Conservation (phyloP, 306 rosid genomes). For the Dryas alaskensis region DNA sequence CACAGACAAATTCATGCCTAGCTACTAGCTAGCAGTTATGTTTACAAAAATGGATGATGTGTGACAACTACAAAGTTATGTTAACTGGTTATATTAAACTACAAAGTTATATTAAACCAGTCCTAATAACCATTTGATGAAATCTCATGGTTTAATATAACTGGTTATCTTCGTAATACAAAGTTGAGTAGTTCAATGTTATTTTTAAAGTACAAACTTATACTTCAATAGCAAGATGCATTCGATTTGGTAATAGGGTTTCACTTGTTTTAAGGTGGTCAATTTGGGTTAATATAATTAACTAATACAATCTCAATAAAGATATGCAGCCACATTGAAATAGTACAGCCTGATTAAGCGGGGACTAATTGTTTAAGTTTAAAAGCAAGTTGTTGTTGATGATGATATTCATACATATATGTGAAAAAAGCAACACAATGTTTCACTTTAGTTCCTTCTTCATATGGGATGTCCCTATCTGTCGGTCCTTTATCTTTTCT, state of each 20-base stretch:
- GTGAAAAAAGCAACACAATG: slow-evolving; percentile 14
- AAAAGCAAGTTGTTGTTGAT: slow-evolving; percentile 22
- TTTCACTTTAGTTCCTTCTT: slow-evolving; percentile 25
- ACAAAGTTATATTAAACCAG: too few species aligned
- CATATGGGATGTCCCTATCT: slow-evolving; percentile 29
- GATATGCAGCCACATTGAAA: slow-evolving; percentile 12
- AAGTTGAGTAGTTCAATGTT: too few species aligned
- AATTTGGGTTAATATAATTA: too few species aligned
- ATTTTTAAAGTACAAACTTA: too few species aligned
- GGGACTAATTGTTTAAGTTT: slow-evolving; percentile 22
- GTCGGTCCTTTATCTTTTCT: slow-evolving; percentile 30
- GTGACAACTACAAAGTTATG: too few species aligned
- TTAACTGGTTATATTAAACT: too few species aligned
- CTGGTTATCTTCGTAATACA: too few species aligned
- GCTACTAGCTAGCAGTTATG: too few species aligned
- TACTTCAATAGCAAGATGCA: background rate
- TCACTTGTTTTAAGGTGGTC: background rate
- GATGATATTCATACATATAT: background rate
- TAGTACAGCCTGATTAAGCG: slow-evolving; percentile 22
- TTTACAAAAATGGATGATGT: too few species aligned
- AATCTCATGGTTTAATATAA: too few species aligned
- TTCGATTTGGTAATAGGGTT: background rate
- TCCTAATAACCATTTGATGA: too few species aligned
- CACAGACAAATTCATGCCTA: too few species aligned
- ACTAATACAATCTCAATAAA: background rate